Conservation (phyloP, 495 filamentous ascomycete species). For the Rhizodiscina lignyota region DNA sequence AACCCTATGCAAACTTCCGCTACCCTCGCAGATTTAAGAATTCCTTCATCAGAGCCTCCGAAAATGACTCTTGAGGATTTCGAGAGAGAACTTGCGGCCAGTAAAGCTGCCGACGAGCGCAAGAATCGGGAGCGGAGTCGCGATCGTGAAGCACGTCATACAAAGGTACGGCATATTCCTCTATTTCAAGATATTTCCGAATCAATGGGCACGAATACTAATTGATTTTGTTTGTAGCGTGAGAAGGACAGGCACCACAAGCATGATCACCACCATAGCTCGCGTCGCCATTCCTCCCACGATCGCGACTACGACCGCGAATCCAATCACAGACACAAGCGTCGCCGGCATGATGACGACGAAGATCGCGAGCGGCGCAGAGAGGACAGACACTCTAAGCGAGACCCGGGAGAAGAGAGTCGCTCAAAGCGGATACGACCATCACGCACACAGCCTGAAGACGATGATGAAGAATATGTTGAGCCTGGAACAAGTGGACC, state of each 20-base stretch:
- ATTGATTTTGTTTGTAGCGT: not conserved
- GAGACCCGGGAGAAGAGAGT: conserved; percentile 9
- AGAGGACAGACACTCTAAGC: conserved; percentile 13
- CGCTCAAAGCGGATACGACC: conserved; percentile 4
- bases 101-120: conserved; percentile 9
- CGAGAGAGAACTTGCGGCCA: conserved; percentile 21
- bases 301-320: conserved; percentile 26
- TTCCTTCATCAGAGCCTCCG: conserved; percentile 17
- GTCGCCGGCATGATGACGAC: conserved; percentile 32
- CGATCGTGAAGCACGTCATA: conserved; percentile 9
- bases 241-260: conserved; percentile 9
- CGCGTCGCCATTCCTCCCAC: conserved; percentile 20
- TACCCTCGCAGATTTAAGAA: too few relatives aligned
- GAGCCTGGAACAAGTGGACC: conserved; percentile 4
- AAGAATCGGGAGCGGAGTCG: conserved; percentile 10
- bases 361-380: conserved; percentile 26
- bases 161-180: conserved; percentile 5
- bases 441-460: conserved; percentile 4
- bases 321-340: conserved; percentile 34
- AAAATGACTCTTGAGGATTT: conserved; percentile 24
- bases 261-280: conserved; percentile 29
- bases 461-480: conserved; percentile 16
- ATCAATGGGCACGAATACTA: not conserved
- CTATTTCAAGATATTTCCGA: not conserved
- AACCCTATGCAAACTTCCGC: too few relatives aligned